Evolutionary conservation across 2,329 filamentous ascomycete species (phyloP).

Genomic region (Didymosphaeria variabile): DNA sequence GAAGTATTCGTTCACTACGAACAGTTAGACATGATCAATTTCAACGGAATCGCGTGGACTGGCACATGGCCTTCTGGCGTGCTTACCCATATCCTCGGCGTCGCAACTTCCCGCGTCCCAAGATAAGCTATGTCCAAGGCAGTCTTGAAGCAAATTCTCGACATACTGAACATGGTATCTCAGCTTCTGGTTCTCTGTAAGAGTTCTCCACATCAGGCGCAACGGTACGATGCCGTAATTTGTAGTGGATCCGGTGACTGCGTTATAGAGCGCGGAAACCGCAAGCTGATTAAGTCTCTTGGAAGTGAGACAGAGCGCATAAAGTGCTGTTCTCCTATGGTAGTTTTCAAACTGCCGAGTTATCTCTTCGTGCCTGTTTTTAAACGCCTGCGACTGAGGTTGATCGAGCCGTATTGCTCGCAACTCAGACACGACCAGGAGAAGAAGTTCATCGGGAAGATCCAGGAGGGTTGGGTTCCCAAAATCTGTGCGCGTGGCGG

Average conservation of each 20-base stretch:
- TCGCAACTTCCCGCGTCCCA: constrained; percentile 17
- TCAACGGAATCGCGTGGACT: too few relatives aligned
- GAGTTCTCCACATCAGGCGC: constrained; percentile 27
- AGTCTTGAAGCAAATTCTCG: constrained; percentile 37
- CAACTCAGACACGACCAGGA: constrained; percentile 27
- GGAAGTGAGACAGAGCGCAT: constrained; percentile 32
- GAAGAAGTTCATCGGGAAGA: constrained; percentile 37
- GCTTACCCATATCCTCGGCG: constrained; percentile 12
- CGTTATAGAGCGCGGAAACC: constrained; percentile 34
- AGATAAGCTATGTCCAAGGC: constrained; percentile 29
- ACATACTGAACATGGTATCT: constrained; percentile 30
- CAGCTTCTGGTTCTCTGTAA: constrained; percentile 15
- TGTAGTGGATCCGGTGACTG: constrained; percentile 31
- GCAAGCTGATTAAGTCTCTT: constrained; percentile 28
- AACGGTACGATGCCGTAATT: constrained; percentile 25
- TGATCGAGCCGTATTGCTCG: constrained; percentile 30
- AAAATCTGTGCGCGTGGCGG: background rate
- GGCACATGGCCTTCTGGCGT: too few relatives aligned
- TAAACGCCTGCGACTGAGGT: constrained; percentile 32
- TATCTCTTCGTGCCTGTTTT: constrained; percentile 24
- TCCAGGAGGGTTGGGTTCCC: constrained; percentile 12
- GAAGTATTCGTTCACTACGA: constrained; percentile 27
- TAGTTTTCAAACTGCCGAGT: constrained; percentile 36
- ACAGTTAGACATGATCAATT: background rate
- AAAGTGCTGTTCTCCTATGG: constrained; percentile 23